Conservation (phyloP, 257 asterid genomes). For the Knoxia roxburghii region DNA sequence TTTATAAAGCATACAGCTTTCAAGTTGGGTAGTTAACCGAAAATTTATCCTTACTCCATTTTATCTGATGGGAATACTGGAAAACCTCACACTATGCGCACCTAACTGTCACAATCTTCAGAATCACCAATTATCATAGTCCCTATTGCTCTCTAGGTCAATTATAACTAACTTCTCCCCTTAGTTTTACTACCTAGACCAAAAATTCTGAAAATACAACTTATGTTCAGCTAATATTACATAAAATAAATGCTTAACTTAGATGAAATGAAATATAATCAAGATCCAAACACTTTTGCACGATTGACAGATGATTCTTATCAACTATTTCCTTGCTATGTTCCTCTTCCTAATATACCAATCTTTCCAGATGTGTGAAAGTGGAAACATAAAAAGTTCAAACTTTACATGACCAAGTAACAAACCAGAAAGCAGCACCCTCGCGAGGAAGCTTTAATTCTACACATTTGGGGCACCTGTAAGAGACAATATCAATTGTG, state of each 20-base stretch:
- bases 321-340: not conserved
- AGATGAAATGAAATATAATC: not conserved
- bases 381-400: slow-evolving; percentile 6
- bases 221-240: not conserved
- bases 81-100: not conserved
- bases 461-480: slow-evolving; percentile 93
- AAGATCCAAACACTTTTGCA: not conserved
- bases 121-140: not conserved
- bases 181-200: not conserved
- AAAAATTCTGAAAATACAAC: not conserved
- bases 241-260: not conserved
- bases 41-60: not conserved
- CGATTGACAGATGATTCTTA: not conserved
- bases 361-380: not conserved
- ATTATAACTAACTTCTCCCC: not conserved
- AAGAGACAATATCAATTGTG: not conserved
- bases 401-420: slow-evolving; percentile 22
- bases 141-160: not conserved
- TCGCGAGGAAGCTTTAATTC: slow-evolving; percentile 93
- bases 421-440: slow-evolving; percentile 96
- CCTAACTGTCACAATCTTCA: not conserved
- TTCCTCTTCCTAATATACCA: not conserved
- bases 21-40: not conserved
- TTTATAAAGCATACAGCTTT: not conserved
- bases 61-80: not conserved